Evolutionary conservation across 306 rosid genomes (phyloP).

Genomic region (Boehmeria nivea): DNA sequence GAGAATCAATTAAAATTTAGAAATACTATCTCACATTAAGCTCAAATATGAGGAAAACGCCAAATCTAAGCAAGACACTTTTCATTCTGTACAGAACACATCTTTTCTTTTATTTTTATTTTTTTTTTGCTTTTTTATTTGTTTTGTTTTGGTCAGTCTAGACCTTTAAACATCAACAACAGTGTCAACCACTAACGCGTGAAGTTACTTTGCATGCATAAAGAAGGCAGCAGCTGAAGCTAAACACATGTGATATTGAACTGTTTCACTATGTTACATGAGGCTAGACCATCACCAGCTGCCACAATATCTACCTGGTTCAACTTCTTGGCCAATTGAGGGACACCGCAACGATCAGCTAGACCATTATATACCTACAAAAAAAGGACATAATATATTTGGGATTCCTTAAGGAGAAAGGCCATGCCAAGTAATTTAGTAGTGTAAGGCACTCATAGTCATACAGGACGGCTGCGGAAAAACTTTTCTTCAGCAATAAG

Average conservation of each 20-base stretch:
- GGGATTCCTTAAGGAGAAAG: slow-evolving; percentile 3
- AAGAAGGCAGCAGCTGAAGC: not conserved
- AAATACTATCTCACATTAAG: not conserved
- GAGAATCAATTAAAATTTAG: not conserved
- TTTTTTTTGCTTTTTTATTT: too few relatives aligned
- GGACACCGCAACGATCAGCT: slow-evolving; percentile 91
- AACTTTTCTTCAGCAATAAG: slow-evolving; percentile 82
- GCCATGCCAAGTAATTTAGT: not conserved
- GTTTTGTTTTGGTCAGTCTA: too few relatives aligned
- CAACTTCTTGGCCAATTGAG: slow-evolving; percentile 91
- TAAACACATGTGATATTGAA: too few relatives aligned
- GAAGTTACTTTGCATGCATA: not conserved
- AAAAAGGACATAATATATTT: slow-evolving; percentile 15
- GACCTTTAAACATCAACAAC: too few relatives aligned
- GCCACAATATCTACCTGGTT: slow-evolving; percentile 65
- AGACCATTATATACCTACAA: slow-evolving; percentile 80
- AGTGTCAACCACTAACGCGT: too few relatives aligned
- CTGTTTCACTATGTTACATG: not conserved
- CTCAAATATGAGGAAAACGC: too few relatives aligned
- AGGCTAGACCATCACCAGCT: not conserved
- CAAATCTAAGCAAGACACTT: too few relatives aligned
- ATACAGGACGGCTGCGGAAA: slow-evolving; percentile 93
- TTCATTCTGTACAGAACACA: too few relatives aligned
- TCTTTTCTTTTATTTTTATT: too few relatives aligned
- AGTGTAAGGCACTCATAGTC: slow-evolving; percentile 24